Base-by-base conservation (phyloP, 768 basidiomycete species). In the Pholiota conissans region DNA sequence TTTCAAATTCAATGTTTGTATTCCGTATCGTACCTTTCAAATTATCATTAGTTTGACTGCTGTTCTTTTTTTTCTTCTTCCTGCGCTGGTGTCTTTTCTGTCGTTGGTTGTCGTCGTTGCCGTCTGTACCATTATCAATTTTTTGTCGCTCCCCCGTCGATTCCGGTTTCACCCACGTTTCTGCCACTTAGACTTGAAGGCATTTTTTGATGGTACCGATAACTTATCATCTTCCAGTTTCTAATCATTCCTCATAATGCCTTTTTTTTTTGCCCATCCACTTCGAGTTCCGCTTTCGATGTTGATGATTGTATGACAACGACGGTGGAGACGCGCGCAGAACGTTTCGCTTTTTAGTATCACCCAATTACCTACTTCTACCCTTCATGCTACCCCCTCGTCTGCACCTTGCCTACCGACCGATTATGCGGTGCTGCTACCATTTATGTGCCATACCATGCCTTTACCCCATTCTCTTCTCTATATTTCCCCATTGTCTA, bases 1-100 rank as follows among this genome's bases (percentile, higher is more conserved):
- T 53, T 49, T n/a, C 18, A 22, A 20, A 7, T 55, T 56, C 55
- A 32, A 32, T 20, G n/a, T 42, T 7, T 50, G 49, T 35, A 30
- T 20, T 30, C n/a, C 27, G 30, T 50, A 32, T 26, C 49, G 10
- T 50, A 32, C 49, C 5, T 22, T 30, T 32, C 26, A 50, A 34
- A 34, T 35, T 20, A 42, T 32, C 27, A 53, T n/a, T n/a, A 47
- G 56, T 61, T 62, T 56, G 49, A 52, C 48, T 52, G 40, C 52
- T 24, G 32, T 55, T 56, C 48, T 47, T 32, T 24, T 53, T 26
- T 45, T 55, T 59, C 7, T 30, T 52, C 8, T 28, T 46, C 7
- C 30, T 32, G 30, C n/a, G n/a, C n/a, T 32, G 30, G 30, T 32
- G 30, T 32, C 30, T n/a, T n/a, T n/a, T 42, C 13, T 58, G 56